A percentile compares a stretch with the other conserved stretches of the same genome.
Conservation (phyloP, 257 asterid genomes). For the Jacaranda mimosifolia region DNA sequence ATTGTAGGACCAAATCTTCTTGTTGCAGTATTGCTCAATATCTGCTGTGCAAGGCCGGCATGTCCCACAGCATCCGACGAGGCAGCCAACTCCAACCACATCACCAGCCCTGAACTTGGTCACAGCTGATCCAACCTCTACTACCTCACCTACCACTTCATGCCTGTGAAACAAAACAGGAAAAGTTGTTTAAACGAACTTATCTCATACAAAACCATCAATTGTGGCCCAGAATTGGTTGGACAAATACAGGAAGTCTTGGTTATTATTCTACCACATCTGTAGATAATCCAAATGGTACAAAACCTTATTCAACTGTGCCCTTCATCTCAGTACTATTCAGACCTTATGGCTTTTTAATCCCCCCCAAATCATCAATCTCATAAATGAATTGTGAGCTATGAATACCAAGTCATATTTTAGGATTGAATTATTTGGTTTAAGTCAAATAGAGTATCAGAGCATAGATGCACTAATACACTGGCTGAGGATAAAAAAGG, state of each 20-base stretch:
- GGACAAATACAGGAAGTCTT: too few relatives aligned
- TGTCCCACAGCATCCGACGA: slow-evolving; percentile 79
- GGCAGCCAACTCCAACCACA: slow-evolving; percentile 78
- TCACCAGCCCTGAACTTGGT: slow-evolving; percentile 76
- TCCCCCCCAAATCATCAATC: neutral
- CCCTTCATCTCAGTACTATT: too few relatives aligned
- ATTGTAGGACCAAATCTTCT: slow-evolving; percentile 94
- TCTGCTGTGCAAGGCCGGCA: slow-evolving; percentile 76
- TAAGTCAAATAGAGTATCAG: too few relatives aligned
- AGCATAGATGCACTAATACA: too few relatives aligned
- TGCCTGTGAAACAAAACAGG: slow-evolving; percentile 59
- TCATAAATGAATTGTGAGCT: neutral
- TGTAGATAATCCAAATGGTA: too few relatives aligned
- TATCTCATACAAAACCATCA: neutral
- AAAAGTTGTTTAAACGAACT: neutral
- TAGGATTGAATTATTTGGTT: neutral
- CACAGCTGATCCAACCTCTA: slow-evolving; percentile 85
- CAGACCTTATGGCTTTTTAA: too few relatives aligned
- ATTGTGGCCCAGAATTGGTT: too few relatives aligned
- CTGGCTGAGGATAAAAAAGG: too few relatives aligned
- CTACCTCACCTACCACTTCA: slow-evolving; percentile 93
- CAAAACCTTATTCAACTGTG: too few relatives aligned
- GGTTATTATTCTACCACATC: neutral
- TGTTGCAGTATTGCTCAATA: slow-evolving; percentile 91
- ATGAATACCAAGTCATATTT: neutral